Evolutionary conservation across 768 basidiomycete genomes (phyloP), one percentile per base, ranked within the genome.

Genomic region (Lactarius vividus): DNA sequence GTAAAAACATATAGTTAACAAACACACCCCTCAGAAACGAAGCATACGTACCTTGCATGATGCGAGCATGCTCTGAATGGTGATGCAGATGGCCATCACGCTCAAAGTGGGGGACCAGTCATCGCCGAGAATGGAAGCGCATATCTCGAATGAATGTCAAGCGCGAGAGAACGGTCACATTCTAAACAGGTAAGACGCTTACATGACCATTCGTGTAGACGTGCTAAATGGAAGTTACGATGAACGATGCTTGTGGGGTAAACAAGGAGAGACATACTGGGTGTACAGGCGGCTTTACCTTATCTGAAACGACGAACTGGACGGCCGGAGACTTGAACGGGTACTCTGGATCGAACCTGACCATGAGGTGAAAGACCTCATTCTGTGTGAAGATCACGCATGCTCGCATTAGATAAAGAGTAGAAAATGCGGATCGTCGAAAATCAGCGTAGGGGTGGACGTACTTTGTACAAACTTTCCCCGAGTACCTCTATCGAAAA

Each of bases 71-170:
- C 90, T 92, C 78, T 95, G 94, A 56, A 96, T 77, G 4, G 93
- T 94, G 20, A 94, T 84, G 72, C 91, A 94, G 52, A 94, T 85
- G 2, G 91, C 84, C 31, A 88, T 81, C 26, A 92, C 91, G 67
- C 88, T 92, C 68, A 94, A 77, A n/a, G 93, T 91, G 0, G 92
- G 93, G 11, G 90, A 92, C 92, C 92, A 94, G 69, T 94, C 93
- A 71, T 84, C 89, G 31, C 92, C 94, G 9, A 96, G 84, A 63
- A 96, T 94, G 16, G 91, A 93, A 10, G 91, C 92, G 73, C 93
- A 95, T 70, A 95, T 94, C 89, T 94, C 70, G 16, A n/a, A 42
- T 46, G 4, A 23, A 6, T 20, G 31, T 57, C 20, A 49, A 44
- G 26, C 56, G 57, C 49, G 33, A 57, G 63, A 71, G 63, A 73